phyloP scores from a whole-genome alignment of 352 stramenopile species.

The Globisporangium uncinulatum region DNA sequence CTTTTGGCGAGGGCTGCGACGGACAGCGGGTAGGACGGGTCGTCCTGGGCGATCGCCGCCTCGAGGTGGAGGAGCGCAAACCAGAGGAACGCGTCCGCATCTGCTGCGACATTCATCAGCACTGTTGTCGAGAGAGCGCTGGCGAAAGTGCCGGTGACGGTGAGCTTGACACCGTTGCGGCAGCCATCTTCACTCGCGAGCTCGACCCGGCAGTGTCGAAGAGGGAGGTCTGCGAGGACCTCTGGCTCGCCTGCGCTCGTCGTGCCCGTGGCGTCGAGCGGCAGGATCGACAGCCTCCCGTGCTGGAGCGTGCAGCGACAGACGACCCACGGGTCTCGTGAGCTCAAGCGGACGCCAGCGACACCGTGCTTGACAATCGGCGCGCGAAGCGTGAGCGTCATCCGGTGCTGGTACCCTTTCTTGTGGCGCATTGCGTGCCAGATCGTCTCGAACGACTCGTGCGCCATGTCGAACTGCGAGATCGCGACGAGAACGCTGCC shows the following conservation, averaged over 20 bases:
- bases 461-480: constrained; percentile 49
- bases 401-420: constrained; percentile 38
- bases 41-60: constrained; percentile 40
- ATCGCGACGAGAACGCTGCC: constrained; percentile 55
- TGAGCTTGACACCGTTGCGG: constrained; percentile 46
- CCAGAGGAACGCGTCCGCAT: constrained; percentile 48
- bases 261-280: background rate
- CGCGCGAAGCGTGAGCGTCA: constrained; percentile 48
- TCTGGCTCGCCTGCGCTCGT: background rate
- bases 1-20: constrained; percentile 13
- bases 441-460: constrained; percentile 66
- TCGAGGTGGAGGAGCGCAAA: constrained; percentile 52
- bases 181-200: constrained; percentile 35
- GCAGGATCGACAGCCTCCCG: constrained; percentile 28
- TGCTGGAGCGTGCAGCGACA: constrained; percentile 27
- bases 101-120: constrained; percentile 35
- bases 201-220: constrained; percentile 46
- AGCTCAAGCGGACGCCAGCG: constrained; percentile 29
- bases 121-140: constrained; percentile 20
- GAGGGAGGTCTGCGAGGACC: constrained; percentile 20
- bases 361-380: constrained; percentile 32
- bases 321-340: constrained; percentile 30
- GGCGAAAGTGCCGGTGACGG: constrained; percentile 3
- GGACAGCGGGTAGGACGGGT: constrained; percentile 27
- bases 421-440: constrained; percentile 61